Evolutionary conservation across 2,329 filamentous ascomycete genomes (phyloP).

Genomic region (Cordyceps pruinosa): DNA sequence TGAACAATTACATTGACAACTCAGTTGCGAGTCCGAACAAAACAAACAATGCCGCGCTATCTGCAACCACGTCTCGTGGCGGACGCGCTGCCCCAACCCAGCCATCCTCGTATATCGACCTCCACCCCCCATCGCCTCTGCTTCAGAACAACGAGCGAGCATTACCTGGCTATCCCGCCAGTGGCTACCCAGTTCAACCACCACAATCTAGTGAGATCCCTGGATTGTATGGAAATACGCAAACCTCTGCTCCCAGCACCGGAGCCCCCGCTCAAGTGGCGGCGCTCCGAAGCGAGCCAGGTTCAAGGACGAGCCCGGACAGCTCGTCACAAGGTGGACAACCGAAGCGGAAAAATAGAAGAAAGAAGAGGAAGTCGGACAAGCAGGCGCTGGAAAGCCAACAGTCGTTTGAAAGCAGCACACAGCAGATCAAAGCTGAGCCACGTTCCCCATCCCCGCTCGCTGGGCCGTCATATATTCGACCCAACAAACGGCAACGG

Average conservation of each 20-base stretch:
- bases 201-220: background rate
- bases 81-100: background rate
- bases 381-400: conserved; percentile 37
- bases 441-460: conserved; percentile 58
- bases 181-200: conserved; percentile 59
- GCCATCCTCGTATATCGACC: conserved; percentile 20
- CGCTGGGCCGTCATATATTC: conserved; percentile 42
- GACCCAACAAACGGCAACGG: conserved; percentile 51
- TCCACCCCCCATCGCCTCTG: conserved; percentile 49
- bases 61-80: background rate
- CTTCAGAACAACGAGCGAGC: conserved; percentile 67
- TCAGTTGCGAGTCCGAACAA: conserved; percentile 12
- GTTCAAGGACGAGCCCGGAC: conserved; percentile 48
- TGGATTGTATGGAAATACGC: background rate
- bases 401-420: conserved; percentile 28
- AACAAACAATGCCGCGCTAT: conserved; percentile 21
- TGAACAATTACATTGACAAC: conserved; percentile 22
- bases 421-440: conserved; percentile 56
- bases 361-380: conserved; percentile 48
- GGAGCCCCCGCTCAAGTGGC: conserved; percentile 45
- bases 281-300: conserved; percentile 46
- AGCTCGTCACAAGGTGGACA: conserved; percentile 51
- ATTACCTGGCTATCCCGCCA: conserved; percentile 64
- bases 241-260: conserved; percentile 13
- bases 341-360: conserved; percentile 37